Percentiles rank a stretch among this genome's conserved stretches.
These are phyloP conservation scores for Cystobasidium tubakii DNA, from an alignment of 768 basidiomycete genomes.

Conservation along the genomic window DNA sequence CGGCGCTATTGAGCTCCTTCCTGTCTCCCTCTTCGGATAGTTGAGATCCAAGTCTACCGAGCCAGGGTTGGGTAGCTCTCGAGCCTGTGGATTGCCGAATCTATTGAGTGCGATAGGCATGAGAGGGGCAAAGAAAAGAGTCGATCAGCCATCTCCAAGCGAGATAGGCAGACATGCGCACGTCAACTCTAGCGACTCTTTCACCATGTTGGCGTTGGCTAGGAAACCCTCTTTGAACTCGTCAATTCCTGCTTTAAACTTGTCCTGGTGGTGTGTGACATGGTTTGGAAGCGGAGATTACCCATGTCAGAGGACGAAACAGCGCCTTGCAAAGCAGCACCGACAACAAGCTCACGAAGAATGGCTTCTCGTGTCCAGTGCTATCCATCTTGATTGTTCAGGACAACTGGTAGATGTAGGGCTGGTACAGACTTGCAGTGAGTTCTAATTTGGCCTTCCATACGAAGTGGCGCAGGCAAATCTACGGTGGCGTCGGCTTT, in stretches of 20 bases:
- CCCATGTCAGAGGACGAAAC: no score
- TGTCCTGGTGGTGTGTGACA: not conserved
- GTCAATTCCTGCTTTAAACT: not conserved
- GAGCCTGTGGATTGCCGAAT: not conserved
- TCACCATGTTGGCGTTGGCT: not conserved
- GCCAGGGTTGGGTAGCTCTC: not conserved
- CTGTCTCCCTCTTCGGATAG: not conserved
- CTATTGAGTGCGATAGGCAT: not conserved
- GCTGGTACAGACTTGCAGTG: no score
- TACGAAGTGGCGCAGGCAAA: no score
- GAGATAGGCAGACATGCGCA: not conserved
- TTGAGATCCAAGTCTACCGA: not conserved
- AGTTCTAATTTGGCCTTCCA: no score
- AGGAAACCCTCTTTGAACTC: not conserved
- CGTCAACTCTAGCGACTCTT: not conserved
- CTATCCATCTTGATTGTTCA: no score
- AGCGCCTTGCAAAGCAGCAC: no score
- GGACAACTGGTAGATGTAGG: no score
- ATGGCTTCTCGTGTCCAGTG: no score
- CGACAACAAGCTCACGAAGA: no score
- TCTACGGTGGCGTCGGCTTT: no score
- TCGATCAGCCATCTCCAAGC: no score
- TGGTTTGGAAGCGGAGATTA: not conserved
- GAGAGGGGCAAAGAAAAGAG: no score
- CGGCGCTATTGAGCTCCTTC: not conserved